Conservation (phyloP, 2,329 filamentous ascomycete species). For the Cercospora nicotianae region DNA sequence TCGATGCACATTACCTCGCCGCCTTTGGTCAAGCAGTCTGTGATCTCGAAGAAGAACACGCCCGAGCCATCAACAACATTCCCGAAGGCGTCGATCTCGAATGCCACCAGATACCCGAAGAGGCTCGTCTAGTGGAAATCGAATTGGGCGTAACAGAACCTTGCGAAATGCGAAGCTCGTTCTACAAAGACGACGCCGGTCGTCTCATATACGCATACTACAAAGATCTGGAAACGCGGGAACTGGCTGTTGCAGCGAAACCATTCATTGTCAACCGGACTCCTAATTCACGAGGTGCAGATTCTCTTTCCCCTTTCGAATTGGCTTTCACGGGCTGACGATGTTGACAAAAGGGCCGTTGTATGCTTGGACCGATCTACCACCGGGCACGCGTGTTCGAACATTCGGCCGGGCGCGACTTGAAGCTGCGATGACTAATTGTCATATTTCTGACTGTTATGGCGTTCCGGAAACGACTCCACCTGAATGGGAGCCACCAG, state of each 20-base stretch:
- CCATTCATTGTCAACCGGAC: slow-evolving; percentile 11
- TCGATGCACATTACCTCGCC: slow-evolving; percentile 23
- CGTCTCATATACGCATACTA: slow-evolving; percentile 19
- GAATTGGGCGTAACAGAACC: slow-evolving; percentile 14
- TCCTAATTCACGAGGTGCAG: neutral
- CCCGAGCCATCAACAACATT: slow-evolving; percentile 19
- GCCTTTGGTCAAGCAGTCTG: slow-evolving; percentile 20
- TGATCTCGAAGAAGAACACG: slow-evolving; percentile 21
- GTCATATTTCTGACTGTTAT: neutral
- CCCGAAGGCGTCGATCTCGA: slow-evolving; percentile 18
- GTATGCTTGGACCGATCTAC: neutral
- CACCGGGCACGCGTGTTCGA: neutral
- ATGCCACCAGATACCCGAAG: slow-evolving; percentile 20
- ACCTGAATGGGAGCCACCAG: neutral
- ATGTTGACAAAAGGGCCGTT: neutral
- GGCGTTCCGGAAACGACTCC: neutral
- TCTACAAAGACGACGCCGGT: slow-evolving; percentile 20
- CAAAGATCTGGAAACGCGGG: slow-evolving; percentile 11
- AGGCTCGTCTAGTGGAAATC: slow-evolving; percentile 20
- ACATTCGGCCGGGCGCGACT: neutral
- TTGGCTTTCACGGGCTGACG: neutral
- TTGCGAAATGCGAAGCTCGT: slow-evolving; percentile 2
- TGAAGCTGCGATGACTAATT: neutral
- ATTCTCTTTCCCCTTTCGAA: neutral
- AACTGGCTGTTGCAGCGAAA: slow-evolving; percentile 11